Evolutionary conservation across 2,329 filamentous ascomycete genomes (phyloP).

Genomic region (Aspergillus persii): DNA sequence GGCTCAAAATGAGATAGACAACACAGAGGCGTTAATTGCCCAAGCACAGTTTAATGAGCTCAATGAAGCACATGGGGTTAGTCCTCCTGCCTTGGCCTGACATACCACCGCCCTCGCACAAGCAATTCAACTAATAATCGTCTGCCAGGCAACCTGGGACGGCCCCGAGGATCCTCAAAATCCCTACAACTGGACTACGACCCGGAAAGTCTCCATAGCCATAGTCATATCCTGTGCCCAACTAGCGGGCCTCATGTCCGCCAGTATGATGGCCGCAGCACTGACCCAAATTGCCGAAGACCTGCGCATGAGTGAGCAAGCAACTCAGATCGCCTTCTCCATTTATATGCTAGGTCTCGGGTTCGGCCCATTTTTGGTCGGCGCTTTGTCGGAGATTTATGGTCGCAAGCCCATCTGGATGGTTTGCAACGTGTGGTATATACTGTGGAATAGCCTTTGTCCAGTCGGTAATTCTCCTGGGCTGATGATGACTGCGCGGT

Average conservation of each 20-base stretch:
- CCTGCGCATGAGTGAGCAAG: background rate
- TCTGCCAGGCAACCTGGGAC: conserved; percentile 5
- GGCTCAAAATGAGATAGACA: background rate
- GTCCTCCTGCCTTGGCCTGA: background rate
- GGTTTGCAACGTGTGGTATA: conserved; percentile 1
- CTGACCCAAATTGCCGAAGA: background rate
- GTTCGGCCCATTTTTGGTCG: conserved; percentile 2
- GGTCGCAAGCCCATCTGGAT: background rate
- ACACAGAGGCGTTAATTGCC: background rate
- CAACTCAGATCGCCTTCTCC: conserved; percentile 1
- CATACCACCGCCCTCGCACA: background rate
- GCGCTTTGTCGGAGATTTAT: conserved; percentile 4
- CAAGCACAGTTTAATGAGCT: background rate
- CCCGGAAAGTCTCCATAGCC: conserved; percentile 1
- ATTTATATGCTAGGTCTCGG: conserved; percentile 1
- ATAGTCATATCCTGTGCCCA: conserved; percentile 1
- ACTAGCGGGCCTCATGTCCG: conserved; percentile 1
- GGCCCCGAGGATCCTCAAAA: background rate
- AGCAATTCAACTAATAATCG: background rate
- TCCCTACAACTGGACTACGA: conserved; percentile 2
- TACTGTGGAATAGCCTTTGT: conserved; percentile 4
- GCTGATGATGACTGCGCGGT: conserved; percentile 1
- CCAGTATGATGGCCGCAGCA: conserved; percentile 6
- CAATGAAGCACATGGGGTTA: background rate
- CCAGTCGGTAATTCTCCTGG: conserved; percentile 1